Evolutionary conservation across 768 basidiomycete genomes (phyloP).

Genomic region (Kwoniella mangroviensis): DNA sequence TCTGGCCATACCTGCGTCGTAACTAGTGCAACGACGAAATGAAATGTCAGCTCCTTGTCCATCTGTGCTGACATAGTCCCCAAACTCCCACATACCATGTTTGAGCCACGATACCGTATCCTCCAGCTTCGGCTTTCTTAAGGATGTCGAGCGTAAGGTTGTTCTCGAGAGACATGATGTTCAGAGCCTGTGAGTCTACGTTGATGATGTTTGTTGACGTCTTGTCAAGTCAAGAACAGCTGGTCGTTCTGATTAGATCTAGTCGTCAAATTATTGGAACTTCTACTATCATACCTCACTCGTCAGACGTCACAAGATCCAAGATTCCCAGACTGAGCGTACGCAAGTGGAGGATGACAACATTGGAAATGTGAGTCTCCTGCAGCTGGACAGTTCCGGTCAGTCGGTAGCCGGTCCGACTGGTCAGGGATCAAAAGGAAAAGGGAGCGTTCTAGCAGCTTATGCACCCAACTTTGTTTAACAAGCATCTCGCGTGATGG

Average conservation of each 20-base stretch:
- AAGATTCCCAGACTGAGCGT: no score
- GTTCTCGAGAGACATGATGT: conserved; percentile 34
- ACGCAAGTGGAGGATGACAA: neutral
- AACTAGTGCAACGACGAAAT: conserved; percentile 23
- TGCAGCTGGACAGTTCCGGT: no score
- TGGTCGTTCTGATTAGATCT: no score
- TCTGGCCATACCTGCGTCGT: conserved; percentile 52
- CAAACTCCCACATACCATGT: conserved; percentile 28
- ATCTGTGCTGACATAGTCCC: neutral
- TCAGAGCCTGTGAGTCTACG: no score
- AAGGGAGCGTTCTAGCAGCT: neutral
- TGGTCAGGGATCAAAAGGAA: neutral
- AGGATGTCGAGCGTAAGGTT: conserved; percentile 57
- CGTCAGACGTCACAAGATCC: neutral
- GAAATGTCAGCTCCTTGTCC: no score
- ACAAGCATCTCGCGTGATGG: no score
- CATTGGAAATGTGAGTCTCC: no score
- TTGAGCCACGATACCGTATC: conserved; percentile 55
- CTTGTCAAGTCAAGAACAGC: no score
- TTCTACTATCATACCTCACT: neutral
- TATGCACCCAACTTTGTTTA: no score
- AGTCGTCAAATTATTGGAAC: neutral
- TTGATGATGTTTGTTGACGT: no score
- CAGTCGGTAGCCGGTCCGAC: conserved; percentile 10
- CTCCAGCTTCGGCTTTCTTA: conserved; percentile 52